Evolutionary conservation across 306 rosid species (phyloP).

Genomic region (Medicago lupulina): DNA sequence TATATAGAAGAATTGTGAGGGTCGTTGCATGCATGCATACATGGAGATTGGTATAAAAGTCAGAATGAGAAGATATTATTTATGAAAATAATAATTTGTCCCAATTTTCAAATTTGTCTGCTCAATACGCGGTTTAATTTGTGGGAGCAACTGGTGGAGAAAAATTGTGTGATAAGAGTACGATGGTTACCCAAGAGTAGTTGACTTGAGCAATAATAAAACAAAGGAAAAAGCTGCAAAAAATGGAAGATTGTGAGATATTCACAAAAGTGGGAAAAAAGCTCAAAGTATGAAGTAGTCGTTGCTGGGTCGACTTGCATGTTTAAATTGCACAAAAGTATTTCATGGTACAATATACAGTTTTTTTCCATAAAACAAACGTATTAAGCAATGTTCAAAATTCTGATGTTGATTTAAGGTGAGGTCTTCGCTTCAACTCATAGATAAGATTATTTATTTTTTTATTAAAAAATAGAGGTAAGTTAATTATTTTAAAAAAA

Average conservation of each 20-base stretch:
- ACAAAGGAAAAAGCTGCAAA: neutral
- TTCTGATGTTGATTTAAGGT: too few species aligned
- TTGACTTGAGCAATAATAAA: conserved; percentile 31
- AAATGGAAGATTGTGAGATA: conserved; percentile 6
- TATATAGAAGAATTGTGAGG: conserved; percentile 9
- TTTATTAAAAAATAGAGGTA: too few species aligned
- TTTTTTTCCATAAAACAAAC: too few species aligned
- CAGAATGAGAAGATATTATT: neutral
- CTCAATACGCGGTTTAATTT: conserved; percentile 26
- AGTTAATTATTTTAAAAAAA: too few species aligned
- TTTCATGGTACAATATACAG: neutral
- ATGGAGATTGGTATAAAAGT: neutral
- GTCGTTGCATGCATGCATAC: neutral
- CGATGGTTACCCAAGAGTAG: conserved; percentile 11
- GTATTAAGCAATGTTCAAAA: too few species aligned
- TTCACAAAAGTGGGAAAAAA: neutral
- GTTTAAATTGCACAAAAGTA: neutral
- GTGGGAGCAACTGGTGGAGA: neutral
- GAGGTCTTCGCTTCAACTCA: too few species aligned
- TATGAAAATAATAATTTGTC: neutral
- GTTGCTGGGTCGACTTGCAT: neutral
- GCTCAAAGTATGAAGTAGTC: neutral
- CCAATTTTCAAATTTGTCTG: conserved; percentile 15
- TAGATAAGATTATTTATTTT: too few species aligned
- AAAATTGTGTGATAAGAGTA: neutral